Evolutionary conservation across 2,329 filamentous ascomycete genomes (phyloP).

Genomic region (Ramularia endophylla): DNA sequence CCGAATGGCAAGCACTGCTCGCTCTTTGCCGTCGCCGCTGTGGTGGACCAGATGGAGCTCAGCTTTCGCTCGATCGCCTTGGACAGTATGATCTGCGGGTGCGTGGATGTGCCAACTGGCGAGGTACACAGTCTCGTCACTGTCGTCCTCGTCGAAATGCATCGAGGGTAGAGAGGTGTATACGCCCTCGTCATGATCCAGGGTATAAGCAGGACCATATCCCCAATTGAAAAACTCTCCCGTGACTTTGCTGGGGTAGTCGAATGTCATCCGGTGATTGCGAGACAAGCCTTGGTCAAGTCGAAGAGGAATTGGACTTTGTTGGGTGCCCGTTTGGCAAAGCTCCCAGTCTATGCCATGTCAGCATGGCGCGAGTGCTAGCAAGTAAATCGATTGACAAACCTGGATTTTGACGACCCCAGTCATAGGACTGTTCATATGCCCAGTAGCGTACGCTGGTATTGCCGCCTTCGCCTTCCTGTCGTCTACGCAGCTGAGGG

Average conservation of each 20-base stretch:
- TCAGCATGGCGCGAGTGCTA: conserved; percentile 17
- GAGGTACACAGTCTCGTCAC: conserved; percentile 39
- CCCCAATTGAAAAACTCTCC: conserved; percentile 47
- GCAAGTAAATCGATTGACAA: neutral
- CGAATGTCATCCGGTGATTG: conserved; percentile 38
- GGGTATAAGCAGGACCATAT: conserved; percentile 43
- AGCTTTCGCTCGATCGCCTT: conserved; percentile 38
- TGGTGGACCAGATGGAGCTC: conserved; percentile 48
- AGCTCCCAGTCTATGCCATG: conserved; percentile 33
- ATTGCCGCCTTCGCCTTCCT: too few species aligned
- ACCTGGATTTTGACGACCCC: conserved; percentile 17
- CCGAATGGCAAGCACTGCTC: conserved; percentile 43
- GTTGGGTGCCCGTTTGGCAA: conserved; percentile 47
- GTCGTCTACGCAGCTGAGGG: too few species aligned
- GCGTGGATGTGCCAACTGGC: conserved; percentile 49
- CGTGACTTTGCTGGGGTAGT: conserved; percentile 31
- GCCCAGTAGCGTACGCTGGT: conserved; percentile 7
- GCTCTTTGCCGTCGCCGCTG: conserved; percentile 36
- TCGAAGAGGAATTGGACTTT: conserved; percentile 45
- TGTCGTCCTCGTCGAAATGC: conserved; percentile 36
- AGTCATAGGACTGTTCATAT: conserved; percentile 17
- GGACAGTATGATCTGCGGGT: conserved; percentile 45
- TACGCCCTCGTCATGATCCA: conserved; percentile 32
- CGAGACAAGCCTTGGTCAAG: conserved; percentile 36
- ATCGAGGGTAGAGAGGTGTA: conserved; percentile 38